These are phyloP conservation scores for Stagonosporopsis tanaceti DNA, from an alignment of 2,329 filamentous ascomycete species.

Conservation along the genomic window DNA sequence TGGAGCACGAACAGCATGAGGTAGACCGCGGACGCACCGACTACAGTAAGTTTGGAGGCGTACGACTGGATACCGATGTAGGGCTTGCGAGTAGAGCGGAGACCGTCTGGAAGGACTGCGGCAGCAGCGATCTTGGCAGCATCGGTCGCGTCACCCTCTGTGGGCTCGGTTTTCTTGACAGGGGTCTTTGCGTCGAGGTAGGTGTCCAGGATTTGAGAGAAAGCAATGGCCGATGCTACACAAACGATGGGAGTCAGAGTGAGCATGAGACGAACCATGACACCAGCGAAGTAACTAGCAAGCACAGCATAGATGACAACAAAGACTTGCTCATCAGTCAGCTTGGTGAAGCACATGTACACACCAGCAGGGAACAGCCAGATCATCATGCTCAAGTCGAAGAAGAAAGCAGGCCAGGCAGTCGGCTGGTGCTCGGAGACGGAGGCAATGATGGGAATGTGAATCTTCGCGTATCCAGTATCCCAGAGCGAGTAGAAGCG, in stretches of 20 bases:
- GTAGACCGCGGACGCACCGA: constrained; percentile 76
- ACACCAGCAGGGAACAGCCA: constrained; percentile 99
- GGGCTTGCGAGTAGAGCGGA: constrained; percentile 76
- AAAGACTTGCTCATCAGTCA: constrained; percentile 97
- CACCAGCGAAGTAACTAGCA: constrained; percentile 96
- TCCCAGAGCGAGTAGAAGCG: constrained; percentile 99
- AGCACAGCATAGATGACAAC: constrained; percentile 97
- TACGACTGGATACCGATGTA: constrained; percentile 83
- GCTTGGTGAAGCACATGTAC: constrained; percentile 94
- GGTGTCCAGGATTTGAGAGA: constrained; percentile 87
- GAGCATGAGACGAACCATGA: constrained; percentile 99
- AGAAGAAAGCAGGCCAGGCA: constrained; percentile 99
- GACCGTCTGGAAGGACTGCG: constrained; percentile 59
- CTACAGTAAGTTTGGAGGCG: constrained; percentile 80
- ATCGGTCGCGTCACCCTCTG: constrained; percentile 52
- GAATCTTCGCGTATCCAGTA: constrained; percentile 97
- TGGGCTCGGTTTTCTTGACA: constrained; percentile 53
- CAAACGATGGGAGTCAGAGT: constrained; percentile 96
- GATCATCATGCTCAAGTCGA: constrained; percentile 96
- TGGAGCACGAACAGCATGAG: constrained; percentile 93
- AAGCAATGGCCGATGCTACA: constrained; percentile 86
- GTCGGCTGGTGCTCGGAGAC: constrained; percentile 99
- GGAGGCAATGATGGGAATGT: constrained; percentile 99
- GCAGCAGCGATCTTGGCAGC: constrained; percentile 58
- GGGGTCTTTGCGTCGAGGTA: constrained; percentile 77